Evolutionary conservation across 495 filamentous ascomycete species (phyloP), one percentile per base, ranked within the genome.

Genomic region (Tuber calosporum): DNA sequence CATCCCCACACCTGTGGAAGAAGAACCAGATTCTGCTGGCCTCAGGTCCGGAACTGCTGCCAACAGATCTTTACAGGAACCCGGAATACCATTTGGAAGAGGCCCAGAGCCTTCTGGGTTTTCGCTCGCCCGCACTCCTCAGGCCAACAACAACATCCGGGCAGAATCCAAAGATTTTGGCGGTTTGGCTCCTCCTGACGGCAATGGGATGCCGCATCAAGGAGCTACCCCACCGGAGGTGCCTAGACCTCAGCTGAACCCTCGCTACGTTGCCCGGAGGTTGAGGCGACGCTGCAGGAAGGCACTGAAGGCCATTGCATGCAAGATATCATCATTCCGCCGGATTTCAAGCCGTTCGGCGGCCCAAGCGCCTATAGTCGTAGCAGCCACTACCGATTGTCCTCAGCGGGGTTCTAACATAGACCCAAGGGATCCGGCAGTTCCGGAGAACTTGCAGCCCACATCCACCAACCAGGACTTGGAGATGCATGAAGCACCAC

Each of bases 1-100:
- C 5, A 58, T 69, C 30, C 75, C 76, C 40, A 74, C 74, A 15
- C 75, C 76, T 7, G 76, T 78, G 58, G 37, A 78, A 45, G 76
- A 78, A 39, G 76, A 78, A 36, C 68, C 74, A 38, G 76, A 77
- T 62, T 34, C 53, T 62, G 26, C 26, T 34, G 53, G 53, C 26
- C 15, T 15, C 53, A 34, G 30, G 26, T 13, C 0, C 34, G 53
- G 26, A 19, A 34, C 53, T 4, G 13, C 53, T 17, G 26, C 53
- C 30, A 34, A 62, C 9, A 62, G 53, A 30, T 34, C 26, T 34
- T 34, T 13, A 17, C 53, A 30, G 26, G 53, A 34, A 15, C 53
- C 26, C 53, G 11, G 4, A 34, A 15, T 6, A 34, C 30, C 4
- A 26, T 34, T 34, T 19, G 26, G 53, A 34, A 30, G 26, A 17